Evolutionary conservation across 768 basidiomycete genomes (phyloP), one percentile per base, ranked within the genome.

Genomic region (Auricularia sp.): DNA sequence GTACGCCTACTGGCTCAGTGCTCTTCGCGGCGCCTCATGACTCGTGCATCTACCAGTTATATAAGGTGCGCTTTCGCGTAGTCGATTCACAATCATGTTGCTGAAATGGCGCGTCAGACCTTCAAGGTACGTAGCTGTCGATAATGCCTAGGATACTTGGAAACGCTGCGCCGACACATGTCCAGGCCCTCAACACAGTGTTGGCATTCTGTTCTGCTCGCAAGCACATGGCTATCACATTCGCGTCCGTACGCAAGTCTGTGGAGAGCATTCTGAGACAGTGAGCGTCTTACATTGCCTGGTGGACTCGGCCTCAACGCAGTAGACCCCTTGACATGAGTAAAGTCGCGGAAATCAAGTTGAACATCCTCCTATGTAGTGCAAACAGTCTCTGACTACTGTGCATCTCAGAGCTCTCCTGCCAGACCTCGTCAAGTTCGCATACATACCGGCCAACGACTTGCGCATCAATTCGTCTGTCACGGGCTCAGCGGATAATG

Each of bases 321-420:
- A 61, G 34, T 71, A 94, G 93, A 61, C 90, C 92, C 0, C 77
- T 95, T 24, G 88, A 93, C 66, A 77, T 94, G n/a, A 73, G 77
- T 47, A 83, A 84, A 68, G 85, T 96, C 21, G 88, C 92, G 3
- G 89, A 94, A 74, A 79, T 96, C 66, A 94, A 94, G 90, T 93
- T 66, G 66, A 70, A 54, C 18, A 29, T 47, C 8, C 18, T 24
- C 34, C 3, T 34, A 13, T 45, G 7, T 44, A 8, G 11, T 35
- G 45, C 6, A 37, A 21, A 58, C 14, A 29, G 29, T 29, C 11
- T 51, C 44, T 62, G 42, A 18, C 59, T 65, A 54, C 39, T 8
- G 39, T 7, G 39, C 44, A 59, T 64, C 24, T 3, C 65, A 92
- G 91, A 75, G 85, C 90, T 8, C 80, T 96, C n/a, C 76, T 94